Evolutionary conservation across 495 filamentous ascomycete species (phyloP), one percentile per base, ranked within the genome.

Genomic region (Bathelium albidoporum): DNA sequence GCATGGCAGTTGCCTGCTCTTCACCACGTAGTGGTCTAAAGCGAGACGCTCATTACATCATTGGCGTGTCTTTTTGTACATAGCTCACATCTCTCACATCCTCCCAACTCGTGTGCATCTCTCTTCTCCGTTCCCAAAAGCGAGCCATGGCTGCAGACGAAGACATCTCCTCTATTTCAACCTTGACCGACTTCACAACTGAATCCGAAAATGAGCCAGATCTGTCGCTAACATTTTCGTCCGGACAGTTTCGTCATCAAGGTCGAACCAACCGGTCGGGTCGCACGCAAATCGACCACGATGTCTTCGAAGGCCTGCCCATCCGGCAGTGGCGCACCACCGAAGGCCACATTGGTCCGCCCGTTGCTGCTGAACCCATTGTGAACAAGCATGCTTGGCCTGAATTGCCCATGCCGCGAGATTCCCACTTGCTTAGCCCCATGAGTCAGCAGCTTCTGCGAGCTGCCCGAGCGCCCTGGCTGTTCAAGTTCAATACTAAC

Each of bases 231-330:
- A 55, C 49, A 26, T 11, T 29, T 20, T 28, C 49, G 26, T 24
- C 49, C 29, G 22, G 49, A 55, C 62, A 84, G 85, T 65, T 84
- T 78, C 70, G 85, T 79, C 65, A 82, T 81, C 70, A 88, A 84
- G 65, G 85, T 88, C 69, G 73, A 18, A 70, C 73, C 66, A 86
- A 86, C 61, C 82, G 89, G 69, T 87, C 87, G 55, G 85, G 89
- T 28, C 78, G 83, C 41, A 82, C 80, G 61, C 86, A 88, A 71
- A 83, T 88, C 52, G 94, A 97, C 69, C 90, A 96, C 72, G 95
- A 98, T 79, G 85, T 97, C 68, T 94, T 96, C 65, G 93, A 97
- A 75, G 91, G 94, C 52, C 80, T 98, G 5, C 94, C 94, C 22
- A 85, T 98, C 58, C 88, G 92, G 63, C 89, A 95, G 80, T 98